Conservation (phyloP, 495 filamentous ascomycete genomes). For the Talaromyces trachyspermus region DNA sequence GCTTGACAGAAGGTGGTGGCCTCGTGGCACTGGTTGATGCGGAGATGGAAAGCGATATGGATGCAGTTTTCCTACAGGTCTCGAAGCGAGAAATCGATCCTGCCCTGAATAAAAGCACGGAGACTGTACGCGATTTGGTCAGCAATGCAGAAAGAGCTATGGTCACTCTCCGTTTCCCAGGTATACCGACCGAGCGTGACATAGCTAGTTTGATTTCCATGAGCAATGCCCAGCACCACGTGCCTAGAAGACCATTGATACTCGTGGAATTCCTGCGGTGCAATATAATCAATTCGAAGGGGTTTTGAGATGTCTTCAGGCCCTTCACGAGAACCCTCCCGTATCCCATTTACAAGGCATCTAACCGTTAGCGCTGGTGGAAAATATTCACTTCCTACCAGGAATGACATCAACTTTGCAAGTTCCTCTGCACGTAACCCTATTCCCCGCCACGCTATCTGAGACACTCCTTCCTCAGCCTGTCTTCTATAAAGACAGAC, state of each 20-base stretch:
- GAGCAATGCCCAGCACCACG: neutral
- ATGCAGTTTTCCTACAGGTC: conserved; percentile 7
- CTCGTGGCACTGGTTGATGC: conserved; percentile 11
- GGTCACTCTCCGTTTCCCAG: conserved; percentile 3
- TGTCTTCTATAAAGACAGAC: too few species aligned
- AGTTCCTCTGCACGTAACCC: too few species aligned
- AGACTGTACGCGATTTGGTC: conserved; percentile 3
- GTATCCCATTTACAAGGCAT: conserved; percentile 9
- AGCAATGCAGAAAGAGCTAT: conserved; percentile 5
- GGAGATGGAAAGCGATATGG: conserved; percentile 1
- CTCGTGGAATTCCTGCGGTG: conserved; percentile 58
- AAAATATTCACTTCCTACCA: too few species aligned
- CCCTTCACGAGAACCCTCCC: conserved; percentile 30
- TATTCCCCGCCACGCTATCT: too few species aligned
- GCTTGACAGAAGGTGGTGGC: conserved; percentile 2
- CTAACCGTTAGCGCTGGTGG: too few species aligned
- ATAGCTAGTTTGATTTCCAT: conserved; percentile 1
- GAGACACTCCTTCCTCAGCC: too few species aligned
- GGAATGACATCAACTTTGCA: too few species aligned
- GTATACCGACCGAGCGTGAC: neutral
- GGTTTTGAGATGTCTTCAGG: conserved; percentile 48
- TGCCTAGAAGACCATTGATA: conserved; percentile 10
- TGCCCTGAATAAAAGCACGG: neutral
- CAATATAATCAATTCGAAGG: conserved; percentile 53
- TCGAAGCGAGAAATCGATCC: conserved; percentile 5